Base-by-base conservation (phyloP, 768 basidiomycete genomes). In the Pisolithus albus region DNA sequence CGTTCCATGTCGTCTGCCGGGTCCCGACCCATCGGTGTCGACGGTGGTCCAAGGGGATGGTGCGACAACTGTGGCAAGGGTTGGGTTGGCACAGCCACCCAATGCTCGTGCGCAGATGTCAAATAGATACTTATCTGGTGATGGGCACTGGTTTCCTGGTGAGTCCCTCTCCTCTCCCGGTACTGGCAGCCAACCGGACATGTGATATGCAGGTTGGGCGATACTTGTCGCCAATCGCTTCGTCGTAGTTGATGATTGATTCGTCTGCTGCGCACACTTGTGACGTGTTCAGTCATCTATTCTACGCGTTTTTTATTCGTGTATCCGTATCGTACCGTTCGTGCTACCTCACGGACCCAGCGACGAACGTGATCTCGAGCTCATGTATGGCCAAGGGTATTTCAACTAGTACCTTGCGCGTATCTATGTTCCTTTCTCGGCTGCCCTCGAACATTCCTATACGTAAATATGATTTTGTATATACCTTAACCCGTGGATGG, bases 1-100 rank as follows among this genome's bases (percentile, higher is more conserved):
- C 60, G 57, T 7, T 70, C 75, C 16, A 70, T 74, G 10, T 67
- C 74, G 32, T 70, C 74, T 0, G 56, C 63, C 4, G 56, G 61
- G 1, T 66, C 72, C 5, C 75, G 76, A 55, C 66, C 78, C n/a
- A 82, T 89, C 38, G 88, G 87, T 38, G 84, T 87, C 30, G 81
- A 80, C 52, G 78, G 76, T 52, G 83, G 79, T 16, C 65, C 70
- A 24, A 77, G 88, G 30, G 64, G 70, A 11, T 87, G 88, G 85
- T 91, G 88, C 53, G 82, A 88, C 43, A 66, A 68, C 39, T 90
- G 88, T 60, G 88, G 87, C 53, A 84, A 83, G 59, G 78, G 86
- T 38, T 80, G 74, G 71, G 65, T 84, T 55, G 84, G 83, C 50
- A 67, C 74, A 38, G 70, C 69, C 56, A 62, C 67, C 46, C 70